Conservation (phyloP, 164 flowering plant genomes). For the Vitis rupestris region DNA sequence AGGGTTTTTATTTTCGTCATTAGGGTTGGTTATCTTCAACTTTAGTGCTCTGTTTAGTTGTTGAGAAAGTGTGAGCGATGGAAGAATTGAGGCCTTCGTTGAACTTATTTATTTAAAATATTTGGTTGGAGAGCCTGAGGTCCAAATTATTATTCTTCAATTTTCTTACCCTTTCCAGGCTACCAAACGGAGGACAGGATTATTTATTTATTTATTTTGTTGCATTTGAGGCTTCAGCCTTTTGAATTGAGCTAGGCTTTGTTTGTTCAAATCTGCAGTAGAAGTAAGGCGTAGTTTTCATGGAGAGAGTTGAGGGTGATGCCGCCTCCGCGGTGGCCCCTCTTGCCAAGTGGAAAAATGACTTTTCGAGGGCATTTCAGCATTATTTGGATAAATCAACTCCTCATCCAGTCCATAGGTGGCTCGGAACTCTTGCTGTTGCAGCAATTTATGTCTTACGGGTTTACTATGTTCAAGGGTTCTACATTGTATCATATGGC, state of each 20-base stretch:
- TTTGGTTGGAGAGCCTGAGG: too few species aligned
- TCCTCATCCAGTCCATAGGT: slow-evolving; percentile 62
- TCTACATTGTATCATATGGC: slow-evolving; percentile 75
- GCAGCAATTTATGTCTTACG: slow-evolving; percentile 59
- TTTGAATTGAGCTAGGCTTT: not conserved
- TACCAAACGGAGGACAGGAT: too few species aligned
- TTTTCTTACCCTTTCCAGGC: too few species aligned
- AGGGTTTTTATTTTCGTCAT: too few species aligned
- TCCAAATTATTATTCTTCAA: too few species aligned
- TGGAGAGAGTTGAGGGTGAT: slow-evolving; percentile 48
- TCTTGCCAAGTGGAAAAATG: slow-evolving; percentile 61
- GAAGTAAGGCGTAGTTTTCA: slow-evolving; percentile 10
- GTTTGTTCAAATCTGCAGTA: slow-evolving; percentile 10
- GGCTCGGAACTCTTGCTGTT: slow-evolving; percentile 67
- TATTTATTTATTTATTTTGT: not conserved
- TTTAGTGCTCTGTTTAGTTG: too few species aligned
- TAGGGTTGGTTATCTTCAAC: too few species aligned
- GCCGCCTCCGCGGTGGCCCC: slow-evolving; percentile 35
- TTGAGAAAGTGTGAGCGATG: too few species aligned
- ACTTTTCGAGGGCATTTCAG: slow-evolving; percentile 66
- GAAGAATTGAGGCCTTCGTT: too few species aligned
- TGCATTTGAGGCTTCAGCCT: not conserved
- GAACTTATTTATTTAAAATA: too few species aligned
- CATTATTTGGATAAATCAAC: slow-evolving; percentile 71
- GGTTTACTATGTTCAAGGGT: slow-evolving; percentile 72